Evolutionary conservation across 2,329 filamentous ascomycete species (phyloP).

Genomic region (Didymella segeticola): DNA sequence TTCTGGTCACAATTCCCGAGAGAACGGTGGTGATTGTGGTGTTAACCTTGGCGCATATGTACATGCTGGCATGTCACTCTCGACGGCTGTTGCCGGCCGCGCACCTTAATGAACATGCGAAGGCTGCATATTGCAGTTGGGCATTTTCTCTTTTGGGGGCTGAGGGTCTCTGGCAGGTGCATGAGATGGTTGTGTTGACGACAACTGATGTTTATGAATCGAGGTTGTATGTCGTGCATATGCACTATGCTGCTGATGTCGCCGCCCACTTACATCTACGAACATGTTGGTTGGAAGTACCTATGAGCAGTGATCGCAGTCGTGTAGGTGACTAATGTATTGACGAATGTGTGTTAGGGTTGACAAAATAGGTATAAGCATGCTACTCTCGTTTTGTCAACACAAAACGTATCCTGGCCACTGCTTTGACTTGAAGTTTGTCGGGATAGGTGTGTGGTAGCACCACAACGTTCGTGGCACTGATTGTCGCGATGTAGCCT

Average conservation of each 20-base stretch:
- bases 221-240: conserved; percentile 2
- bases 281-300: not conserved
- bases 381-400: not conserved
- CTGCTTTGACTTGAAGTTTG: not conserved
- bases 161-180: not conserved
- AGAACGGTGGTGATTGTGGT: not conserved
- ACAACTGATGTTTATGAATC: not conserved
- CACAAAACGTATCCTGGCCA: not conserved
- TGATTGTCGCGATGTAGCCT: not conserved
- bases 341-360: too few species aligned
- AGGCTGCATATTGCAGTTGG: not conserved
- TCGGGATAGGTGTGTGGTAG: not conserved
- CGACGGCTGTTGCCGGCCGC: conserved; percentile 10
- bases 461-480: conserved; percentile 10
- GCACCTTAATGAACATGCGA: conserved; percentile 5
- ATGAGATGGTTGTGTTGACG: not conserved
- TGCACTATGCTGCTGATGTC: not conserved
- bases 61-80: conserved; percentile 4
- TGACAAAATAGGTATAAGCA: too few species aligned
- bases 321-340: too few species aligned
- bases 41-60: conserved; percentile 9
- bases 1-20: not conserved
- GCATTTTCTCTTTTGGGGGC: conserved; percentile 11
- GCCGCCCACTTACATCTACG: not conserved
- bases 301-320: not conserved